Percentiles rank a stretch among this genome's conserved stretches.
Conservation (phyloP, 1,284 basidiomycete genomes). For the Ganoderma multipileum region DNA sequence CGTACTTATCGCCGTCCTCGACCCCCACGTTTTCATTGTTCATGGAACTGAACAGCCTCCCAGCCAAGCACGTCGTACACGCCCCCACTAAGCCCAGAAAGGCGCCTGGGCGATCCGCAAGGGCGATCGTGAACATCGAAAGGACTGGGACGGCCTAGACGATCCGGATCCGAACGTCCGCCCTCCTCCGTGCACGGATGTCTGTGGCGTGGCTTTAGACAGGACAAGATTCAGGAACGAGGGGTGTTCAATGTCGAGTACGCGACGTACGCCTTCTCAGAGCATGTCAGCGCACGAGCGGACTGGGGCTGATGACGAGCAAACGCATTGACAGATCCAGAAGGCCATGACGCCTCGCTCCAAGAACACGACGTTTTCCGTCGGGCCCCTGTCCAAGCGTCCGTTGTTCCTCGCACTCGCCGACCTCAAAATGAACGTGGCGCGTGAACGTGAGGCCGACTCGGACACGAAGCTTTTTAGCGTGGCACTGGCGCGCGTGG, state of each 20-base stretch:
- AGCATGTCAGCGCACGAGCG: not conserved
- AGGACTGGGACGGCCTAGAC: not conserved
- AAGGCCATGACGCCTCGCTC: not conserved
- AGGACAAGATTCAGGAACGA: not conserved
- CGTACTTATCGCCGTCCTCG: not conserved
- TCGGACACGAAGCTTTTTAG: not conserved
- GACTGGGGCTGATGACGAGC: not conserved
- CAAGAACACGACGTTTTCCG: not conserved
- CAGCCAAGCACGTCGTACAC: not conserved
- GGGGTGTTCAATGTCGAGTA: not conserved
- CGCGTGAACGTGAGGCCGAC: not conserved
- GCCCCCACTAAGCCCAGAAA: not conserved
- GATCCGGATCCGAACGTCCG: not conserved
- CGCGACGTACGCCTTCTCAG: not conserved
- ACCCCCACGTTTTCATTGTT: not conserved
- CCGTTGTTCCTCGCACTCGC: not conserved
- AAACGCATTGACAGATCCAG: not conserved
- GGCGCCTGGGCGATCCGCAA: not conserved
- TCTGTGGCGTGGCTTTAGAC: not conserved
- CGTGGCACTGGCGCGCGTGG: not conserved
- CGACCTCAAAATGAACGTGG: not conserved
- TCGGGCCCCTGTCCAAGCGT: not conserved
- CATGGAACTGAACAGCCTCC: not conserved
- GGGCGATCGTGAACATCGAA: not conserved
- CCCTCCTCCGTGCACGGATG: not conserved